Conservation (phyloP, 164 flowering plant species). For the Saururus chinensis region DNA sequence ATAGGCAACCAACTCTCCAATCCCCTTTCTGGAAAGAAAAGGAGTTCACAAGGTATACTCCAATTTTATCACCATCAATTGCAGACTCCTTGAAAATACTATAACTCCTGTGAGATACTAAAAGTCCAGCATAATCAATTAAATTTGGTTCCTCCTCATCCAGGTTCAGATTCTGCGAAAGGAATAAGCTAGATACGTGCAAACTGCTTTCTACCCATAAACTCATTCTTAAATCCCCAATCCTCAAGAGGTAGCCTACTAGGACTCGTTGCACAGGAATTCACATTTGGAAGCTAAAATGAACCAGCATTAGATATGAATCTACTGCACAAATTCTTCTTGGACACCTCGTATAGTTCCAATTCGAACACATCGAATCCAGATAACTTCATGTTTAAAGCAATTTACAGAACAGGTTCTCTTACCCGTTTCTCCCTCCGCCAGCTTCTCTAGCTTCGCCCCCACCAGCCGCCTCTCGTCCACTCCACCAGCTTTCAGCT, state of each 20-base stretch:
- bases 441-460: constrained; percentile 95
- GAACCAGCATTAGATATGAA: no score
- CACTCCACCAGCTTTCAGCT: constrained; percentile 92
- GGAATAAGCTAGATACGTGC: not conserved
- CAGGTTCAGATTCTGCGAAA: not conserved
- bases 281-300: not conserved
- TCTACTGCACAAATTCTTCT: no score
- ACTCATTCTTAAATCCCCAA: not conserved
- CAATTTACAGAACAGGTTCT: no score
- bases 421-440: constrained; percentile 90
- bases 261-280: not conserved
- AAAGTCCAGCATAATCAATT: not conserved
- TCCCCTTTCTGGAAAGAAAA: no score
- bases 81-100: no score
- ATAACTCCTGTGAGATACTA: no score
- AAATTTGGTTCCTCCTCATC: not conserved
- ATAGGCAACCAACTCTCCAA: no score
- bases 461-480: constrained; percentile 96
- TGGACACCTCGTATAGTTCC: no score
- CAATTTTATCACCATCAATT: no score
- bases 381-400: no score
- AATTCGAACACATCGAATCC: no score
- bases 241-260: not conserved
- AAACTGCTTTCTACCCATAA: not conserved
- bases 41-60: no score